Conservation (phyloP, 2,329 filamentous ascomycete species). For the Monosporascus sp. region DNA sequence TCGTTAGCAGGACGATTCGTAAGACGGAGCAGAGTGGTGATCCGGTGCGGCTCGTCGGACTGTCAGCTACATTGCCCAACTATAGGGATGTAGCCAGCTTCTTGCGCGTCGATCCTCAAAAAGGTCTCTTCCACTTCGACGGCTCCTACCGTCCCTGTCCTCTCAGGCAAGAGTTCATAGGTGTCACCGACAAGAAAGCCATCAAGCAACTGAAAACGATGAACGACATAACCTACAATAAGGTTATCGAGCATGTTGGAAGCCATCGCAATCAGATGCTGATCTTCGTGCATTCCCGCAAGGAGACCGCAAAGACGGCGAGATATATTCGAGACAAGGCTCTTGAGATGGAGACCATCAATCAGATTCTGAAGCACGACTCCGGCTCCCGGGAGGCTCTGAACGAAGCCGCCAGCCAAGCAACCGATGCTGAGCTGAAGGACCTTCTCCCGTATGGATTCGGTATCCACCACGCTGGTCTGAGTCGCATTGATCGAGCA, state of each 20-base stretch:
- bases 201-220: conserved; percentile 99
- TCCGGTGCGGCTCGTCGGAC: conserved; percentile 82
- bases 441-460: conserved; percentile 94
- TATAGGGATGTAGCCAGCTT: conserved; percentile 96
- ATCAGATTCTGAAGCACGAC: conserved; percentile 89
- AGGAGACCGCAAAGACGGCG: conserved; percentile 96
- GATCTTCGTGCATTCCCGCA: conserved; percentile 96
- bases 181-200: conserved; percentile 94
- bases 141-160: conserved; percentile 91
- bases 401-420: conserved; percentile 75
- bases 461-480: conserved; percentile 96
- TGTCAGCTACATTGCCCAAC: conserved; percentile 94
- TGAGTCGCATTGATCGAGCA: conserved; percentile 91
- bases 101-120: conserved; percentile 78
- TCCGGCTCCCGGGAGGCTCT: conserved; percentile 86
- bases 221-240: conserved; percentile 98
- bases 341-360: conserved; percentile 93
- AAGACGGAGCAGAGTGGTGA: conserved; percentile 93
- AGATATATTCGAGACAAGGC: conserved; percentile 96
- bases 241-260: conserved; percentile 94
- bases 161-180: conserved; percentile 93
- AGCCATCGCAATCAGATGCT: conserved; percentile 95
- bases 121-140: conserved; percentile 94
- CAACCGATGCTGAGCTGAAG: conserved; percentile 83
- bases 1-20: conserved; percentile 89